Percentiles rank a stretch among this genome's conserved stretches.
These are phyloP conservation scores for Porcisia hertigi DNA, from an alignment of 208 protist genomes.

Conservation along the genomic window DNA sequence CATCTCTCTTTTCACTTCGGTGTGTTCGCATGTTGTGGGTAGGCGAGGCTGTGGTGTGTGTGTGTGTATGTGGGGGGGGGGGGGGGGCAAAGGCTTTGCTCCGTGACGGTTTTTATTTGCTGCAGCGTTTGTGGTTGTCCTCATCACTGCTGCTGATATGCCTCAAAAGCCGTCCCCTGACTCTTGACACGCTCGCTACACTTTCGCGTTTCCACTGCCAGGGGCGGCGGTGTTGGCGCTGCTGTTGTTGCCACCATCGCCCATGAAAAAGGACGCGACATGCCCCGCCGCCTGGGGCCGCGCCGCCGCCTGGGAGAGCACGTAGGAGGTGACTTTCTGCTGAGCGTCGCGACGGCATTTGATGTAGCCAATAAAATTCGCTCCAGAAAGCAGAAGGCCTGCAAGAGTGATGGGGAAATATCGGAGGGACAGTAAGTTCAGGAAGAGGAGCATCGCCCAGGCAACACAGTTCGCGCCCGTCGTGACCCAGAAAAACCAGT, in stretches of 20 bases:
- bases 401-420: conserved; percentile 63
- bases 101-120: neutral
- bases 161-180: neutral
- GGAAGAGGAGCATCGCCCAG: conserved; percentile 73
- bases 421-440: conserved; percentile 72
- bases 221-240: neutral
- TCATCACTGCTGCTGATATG: neutral
- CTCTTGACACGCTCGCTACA: neutral
- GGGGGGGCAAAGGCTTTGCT: neutral
- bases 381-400: conserved; percentile 51
- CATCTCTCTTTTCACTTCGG: no score
- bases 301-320: conserved; percentile 55
- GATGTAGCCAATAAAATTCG: conserved; percentile 84
- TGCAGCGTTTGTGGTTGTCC: neutral
- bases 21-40: no score
- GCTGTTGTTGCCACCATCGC: neutral
- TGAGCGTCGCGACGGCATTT: conserved; percentile 84
- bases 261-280: conserved; percentile 40
- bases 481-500: conserved; percentile 83
- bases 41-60: no score
- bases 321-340: conserved; percentile 58
- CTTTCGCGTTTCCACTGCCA: neutral
- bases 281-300: conserved; percentile 46
- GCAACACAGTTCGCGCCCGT: conserved; percentile 45
- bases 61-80: neutral